Evolutionary conservation across 176 grass and related monocot species (phyloP).

Genomic region (Carex scoparia): DNA sequence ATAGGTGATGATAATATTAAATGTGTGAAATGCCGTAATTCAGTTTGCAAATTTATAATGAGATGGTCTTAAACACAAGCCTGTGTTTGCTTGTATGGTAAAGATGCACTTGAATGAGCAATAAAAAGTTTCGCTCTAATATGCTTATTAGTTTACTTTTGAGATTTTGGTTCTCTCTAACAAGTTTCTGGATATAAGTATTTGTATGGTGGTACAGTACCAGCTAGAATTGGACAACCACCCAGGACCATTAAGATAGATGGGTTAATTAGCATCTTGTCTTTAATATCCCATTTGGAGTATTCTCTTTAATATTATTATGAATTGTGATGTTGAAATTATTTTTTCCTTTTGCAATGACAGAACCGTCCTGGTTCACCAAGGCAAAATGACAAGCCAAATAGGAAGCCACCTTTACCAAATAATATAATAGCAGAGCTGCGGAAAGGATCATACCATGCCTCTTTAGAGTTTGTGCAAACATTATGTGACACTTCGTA

Average conservation of each 20-base stretch:
- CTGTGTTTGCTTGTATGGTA: not conserved
- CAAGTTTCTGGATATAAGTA: not conserved
- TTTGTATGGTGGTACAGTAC: not conserved
- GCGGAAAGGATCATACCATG: conserved; percentile 90
- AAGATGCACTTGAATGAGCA: not conserved
- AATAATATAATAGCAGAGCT: conserved; percentile 68
- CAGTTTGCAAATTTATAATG: not conserved
- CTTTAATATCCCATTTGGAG: not conserved
- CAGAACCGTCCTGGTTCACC: conserved; percentile 61
- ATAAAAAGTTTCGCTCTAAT: not conserved
- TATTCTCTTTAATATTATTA: conserved; percentile 21
- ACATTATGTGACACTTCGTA: conserved; percentile 95
- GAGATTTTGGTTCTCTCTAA: not conserved
- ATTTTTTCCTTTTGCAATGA: conserved; percentile 26
- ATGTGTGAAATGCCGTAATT: not conserved
- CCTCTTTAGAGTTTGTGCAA: conserved; percentile 92
- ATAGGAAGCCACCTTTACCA: conserved; percentile 87
- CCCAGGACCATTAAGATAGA: not conserved
- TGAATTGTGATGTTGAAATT: not conserved
- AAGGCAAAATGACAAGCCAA: conserved; percentile 55
- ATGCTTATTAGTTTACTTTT: not conserved
- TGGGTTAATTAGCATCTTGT: not conserved
- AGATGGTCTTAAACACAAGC: not conserved
- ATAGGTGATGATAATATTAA: not conserved
- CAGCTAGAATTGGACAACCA: not conserved